A percentile compares a stretch with the other conserved stretches of the same genome.
These are phyloP conservation scores for Pseudogymnoascus sp. DNA, from an alignment of 2,329 filamentous ascomycete genomes.

Conservation along the genomic window DNA sequence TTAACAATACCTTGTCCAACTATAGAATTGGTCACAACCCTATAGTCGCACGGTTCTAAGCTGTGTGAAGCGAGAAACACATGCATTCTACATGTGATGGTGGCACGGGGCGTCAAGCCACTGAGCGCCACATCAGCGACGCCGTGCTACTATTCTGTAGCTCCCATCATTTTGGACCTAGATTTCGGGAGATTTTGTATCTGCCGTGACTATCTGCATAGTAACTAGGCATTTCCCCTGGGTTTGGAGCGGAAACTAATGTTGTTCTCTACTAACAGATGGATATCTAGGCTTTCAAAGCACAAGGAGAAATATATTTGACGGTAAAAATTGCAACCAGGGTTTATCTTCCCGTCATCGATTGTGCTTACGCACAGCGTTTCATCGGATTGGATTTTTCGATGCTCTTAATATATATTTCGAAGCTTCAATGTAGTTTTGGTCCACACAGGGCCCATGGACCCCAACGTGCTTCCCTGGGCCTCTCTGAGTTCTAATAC, in stretches of 20 bases:
- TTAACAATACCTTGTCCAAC: background rate
- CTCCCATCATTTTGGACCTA: background rate
- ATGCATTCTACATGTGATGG: constrained; percentile 5
- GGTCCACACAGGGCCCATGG: background rate
- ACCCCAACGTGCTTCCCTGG: background rate
- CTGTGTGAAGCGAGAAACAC: background rate
- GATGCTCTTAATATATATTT: background rate
- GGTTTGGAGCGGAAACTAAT: background rate
- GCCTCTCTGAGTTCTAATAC: background rate
- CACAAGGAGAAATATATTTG: background rate
- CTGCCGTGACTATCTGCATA: background rate
- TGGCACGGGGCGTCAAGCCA: background rate
- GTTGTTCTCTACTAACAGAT: background rate
- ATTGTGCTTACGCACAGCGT: background rate
- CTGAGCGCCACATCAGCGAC: background rate
- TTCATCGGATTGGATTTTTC: background rate
- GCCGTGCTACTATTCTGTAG: background rate
- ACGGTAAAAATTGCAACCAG: background rate
- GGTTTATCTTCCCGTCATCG: background rate
- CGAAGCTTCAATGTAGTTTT: background rate
- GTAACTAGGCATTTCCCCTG: background rate
- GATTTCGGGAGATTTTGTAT: background rate
- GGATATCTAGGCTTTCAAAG: background rate
- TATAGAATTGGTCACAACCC: background rate
- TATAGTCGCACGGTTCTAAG: background rate